Evolutionary conservation across 2,329 filamentous ascomycete species (phyloP).

Genomic region (Mycosphaerella sp.): DNA sequence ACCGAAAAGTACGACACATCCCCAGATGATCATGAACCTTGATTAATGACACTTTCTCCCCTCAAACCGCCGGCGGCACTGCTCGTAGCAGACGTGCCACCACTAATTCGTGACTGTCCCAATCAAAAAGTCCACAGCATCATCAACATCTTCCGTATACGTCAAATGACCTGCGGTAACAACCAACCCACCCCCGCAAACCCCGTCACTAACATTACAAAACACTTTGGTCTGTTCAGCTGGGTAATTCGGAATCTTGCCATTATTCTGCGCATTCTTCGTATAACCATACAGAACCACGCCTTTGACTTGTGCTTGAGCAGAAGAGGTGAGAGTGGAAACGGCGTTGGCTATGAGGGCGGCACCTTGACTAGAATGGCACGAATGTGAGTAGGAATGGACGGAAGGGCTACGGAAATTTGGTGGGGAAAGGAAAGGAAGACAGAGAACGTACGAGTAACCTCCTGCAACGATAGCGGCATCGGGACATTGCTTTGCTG

Average conservation of each 20-base stretch:
- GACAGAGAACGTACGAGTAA: constrained; percentile 19
- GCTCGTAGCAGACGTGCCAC: background rate
- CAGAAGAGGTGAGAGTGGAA: constrained; percentile 24
- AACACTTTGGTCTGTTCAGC: constrained; percentile 32
- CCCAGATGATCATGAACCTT: too few species aligned
- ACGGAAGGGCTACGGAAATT: background rate
- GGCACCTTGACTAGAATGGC: constrained; percentile 34
- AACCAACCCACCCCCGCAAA: constrained; percentile 34
- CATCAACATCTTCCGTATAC: constrained; percentile 24
- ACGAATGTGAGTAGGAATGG: background rate
- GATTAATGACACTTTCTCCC: too few species aligned
- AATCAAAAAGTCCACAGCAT: constrained; percentile 15
- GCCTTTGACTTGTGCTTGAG: constrained; percentile 33
- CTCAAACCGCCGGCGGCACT: background rate
- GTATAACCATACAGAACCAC: constrained; percentile 40
- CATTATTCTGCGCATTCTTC: constrained; percentile 35
- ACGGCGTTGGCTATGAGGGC: constrained; percentile 37
- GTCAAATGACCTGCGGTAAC: constrained; percentile 34
- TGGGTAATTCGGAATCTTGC: constrained; percentile 34
- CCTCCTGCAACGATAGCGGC: constrained; percentile 27
- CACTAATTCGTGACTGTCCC: background rate
- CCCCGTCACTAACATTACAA: constrained; percentile 33
- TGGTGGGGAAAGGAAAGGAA: background rate
- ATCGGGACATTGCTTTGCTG: constrained; percentile 26
- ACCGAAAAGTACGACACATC: too few species aligned